Base-by-base conservation (phyloP, 805 yeast species). In the Saturnispora gosingensis region DNA sequence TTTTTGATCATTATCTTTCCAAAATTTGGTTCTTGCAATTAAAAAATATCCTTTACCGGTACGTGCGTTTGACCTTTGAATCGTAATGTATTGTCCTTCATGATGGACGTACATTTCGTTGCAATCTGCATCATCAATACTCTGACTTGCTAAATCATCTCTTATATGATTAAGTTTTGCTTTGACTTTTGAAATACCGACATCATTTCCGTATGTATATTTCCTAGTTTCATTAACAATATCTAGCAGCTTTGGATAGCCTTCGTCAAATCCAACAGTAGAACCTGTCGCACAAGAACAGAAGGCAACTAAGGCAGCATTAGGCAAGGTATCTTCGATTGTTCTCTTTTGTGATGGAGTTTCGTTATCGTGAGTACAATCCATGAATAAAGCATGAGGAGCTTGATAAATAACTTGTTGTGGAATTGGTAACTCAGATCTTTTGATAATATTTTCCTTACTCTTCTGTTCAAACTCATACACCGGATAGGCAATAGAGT, bases 301-400 rank as follows among this genome's bases (percentile, higher is more conserved):
- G 64, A 91, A 78, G 0, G 97, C 83, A 4, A 93, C 97, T 49
- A 91, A 72, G 0, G 97, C 99, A 3, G 97, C 97, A 61, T 85
- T 91, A 9, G 97, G 95, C 43, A 91, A 73, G 0, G 98, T 90
- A 62, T 91, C 99, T 63, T 90, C 97, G 1, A 88, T 84, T 0
- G 97, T 89, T 64, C 98, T 80, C 68, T 85, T 88, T 59, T 91
- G 95, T 43, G 75, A 77, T 2, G 97, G 96, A 20, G 82, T 83
- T 68, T 89, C 93, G 63, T 91, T 91, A 66, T 91, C 99, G 66
- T 91, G 99, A 2, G 98, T 90, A 62, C 97, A 91, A 63, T 93
- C 98, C 97, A 93, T 91, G 59, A 91, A 85, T 59, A 93, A 72
- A 0, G 98, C 97, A 68, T 89, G 97, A 4, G 96, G 95, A n/a